Conservation (phyloP, 1,284 basidiomycete genomes). For the Leccinum fuscescens region DNA sequence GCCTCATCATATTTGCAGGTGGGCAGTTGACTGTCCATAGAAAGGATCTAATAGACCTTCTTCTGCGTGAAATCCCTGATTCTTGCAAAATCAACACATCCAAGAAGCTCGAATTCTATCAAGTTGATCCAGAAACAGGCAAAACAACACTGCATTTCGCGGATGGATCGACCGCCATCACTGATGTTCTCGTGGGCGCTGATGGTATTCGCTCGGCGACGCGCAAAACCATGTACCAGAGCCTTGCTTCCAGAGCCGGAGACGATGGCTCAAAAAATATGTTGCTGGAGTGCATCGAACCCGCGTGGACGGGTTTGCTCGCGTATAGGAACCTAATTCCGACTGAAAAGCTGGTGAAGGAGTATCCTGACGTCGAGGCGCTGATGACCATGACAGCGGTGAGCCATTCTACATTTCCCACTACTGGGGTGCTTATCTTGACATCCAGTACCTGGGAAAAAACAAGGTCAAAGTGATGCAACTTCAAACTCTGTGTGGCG, state of each 20-base stretch:
- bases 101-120: conserved; percentile 32
- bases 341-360: conserved; percentile 9
- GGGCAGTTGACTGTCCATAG: conserved; percentile 32
- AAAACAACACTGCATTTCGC: conserved; percentile 31
- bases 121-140: conserved; percentile 8
- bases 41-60: conserved; percentile 34
- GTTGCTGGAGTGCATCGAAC: conserved; percentile 15
- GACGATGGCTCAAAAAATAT: conserved; percentile 4
- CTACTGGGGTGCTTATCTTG: not conserved
- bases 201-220: conserved; percentile 26
- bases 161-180: conserved; percentile 30
- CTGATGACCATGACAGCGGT: conserved; percentile 39
- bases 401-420: conserved; percentile 1
- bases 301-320: conserved; percentile 24
- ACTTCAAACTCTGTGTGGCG: not conserved
- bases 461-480: conserved; percentile 36
- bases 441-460: conserved; percentile 43
- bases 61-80: conserved; percentile 27
- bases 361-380: conserved; percentile 36
- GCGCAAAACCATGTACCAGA: conserved; percentile 21
- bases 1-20: conserved; percentile 14
- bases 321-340: conserved; percentile 20
- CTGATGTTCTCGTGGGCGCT: conserved; percentile 38
- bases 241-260: conserved; percentile 5
- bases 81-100: conserved; percentile 33